phyloP scores from a whole-genome alignment of 2,329 filamentous ascomycete genomes.

The Clonostachys chloroleuca region DNA sequence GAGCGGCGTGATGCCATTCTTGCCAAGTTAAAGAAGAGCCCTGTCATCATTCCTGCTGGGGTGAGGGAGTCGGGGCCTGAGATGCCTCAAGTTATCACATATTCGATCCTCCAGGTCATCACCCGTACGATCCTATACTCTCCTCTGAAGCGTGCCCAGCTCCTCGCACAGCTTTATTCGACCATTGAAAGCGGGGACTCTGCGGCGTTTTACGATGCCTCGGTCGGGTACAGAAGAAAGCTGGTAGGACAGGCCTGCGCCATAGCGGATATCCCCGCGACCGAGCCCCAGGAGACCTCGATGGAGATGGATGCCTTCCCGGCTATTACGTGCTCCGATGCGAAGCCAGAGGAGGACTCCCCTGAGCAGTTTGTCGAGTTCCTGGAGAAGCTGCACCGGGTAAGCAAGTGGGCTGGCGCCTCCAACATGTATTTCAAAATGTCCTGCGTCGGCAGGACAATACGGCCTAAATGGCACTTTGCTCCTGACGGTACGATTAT shows the following conservation, averaged over 20 bases:
- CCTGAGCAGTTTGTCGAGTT: constrained; percentile 25
- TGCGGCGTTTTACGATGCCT: constrained; percentile 30
- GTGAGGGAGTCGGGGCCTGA: constrained; percentile 20
- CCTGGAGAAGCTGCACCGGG: constrained; percentile 20
- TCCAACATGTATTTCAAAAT: constrained; percentile 33
- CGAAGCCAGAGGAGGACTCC: constrained; percentile 18
- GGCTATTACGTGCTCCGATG: constrained; percentile 41
- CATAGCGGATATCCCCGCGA: constrained; percentile 16
- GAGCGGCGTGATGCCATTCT: constrained; percentile 32
- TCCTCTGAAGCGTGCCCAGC: constrained; percentile 26
- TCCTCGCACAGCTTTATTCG: constrained; percentile 35
- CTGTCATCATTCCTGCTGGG: constrained; percentile 32
- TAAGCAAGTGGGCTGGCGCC: constrained; percentile 36
- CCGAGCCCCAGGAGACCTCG: constrained; percentile 13
- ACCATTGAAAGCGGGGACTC: constrained; percentile 39
- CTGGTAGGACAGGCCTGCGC: constrained; percentile 11
- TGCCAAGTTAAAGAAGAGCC: constrained; percentile 28
- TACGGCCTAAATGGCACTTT: constrained; percentile 33
- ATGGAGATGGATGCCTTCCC: constrained; percentile 32
- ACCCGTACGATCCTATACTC: constrained; percentile 37
- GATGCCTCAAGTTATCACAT: constrained; percentile 44
- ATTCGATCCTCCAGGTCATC: constrained; percentile 38
- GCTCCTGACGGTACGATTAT: neutral
- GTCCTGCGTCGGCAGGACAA: constrained; percentile 27
- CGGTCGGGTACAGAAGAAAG: constrained; percentile 5